Base-by-base conservation (phyloP, 345 rosid species). In the Toxicodendron radicans region DNA sequence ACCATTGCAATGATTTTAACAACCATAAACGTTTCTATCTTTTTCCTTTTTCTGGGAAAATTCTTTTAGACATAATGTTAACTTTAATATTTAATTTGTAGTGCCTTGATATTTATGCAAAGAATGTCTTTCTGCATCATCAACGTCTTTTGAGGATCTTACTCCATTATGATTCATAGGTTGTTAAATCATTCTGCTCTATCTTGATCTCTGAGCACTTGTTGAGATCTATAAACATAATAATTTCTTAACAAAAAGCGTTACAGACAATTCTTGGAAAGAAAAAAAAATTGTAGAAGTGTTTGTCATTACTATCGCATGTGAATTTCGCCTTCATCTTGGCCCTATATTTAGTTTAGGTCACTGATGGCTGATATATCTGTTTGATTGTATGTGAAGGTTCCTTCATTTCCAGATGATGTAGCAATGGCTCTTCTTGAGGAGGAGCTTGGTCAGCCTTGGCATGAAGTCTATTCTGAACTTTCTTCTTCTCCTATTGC, bases 361-460 rank as follows among this genome's bases (percentile, higher is more conserved):
- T 56, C 13, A 30, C 30, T 9, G 53, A 13, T 76, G 18, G 54
- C 79, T 64, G 80, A 84, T 70, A 57, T 68, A 71, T 81, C 64
- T 76, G 61, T 79, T 61, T 76, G 80, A 72, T 78, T 73, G 71
- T 79, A 63, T 85, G 75, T 80, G 80, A 84, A 95, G 99, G 99
- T 95, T 73, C 99, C 99, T 83, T 95, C 99, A 76, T 95, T 83
- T 85, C 99, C 99, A 62, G 99, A 91, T 81, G 97, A 91, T 85
- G 82, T 95, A 43, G 99, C 97, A 57, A 92, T 95, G 99, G 97
- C 97, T 74, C 93, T 95, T 76, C 77, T 95, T 24, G 87, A 91
- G 74, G 94, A 95, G 89, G 97, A 95, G 86, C 95, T 95, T 73
- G 99, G 97, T 68, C 89, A 76, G 77, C 99, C 97, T 58, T 95